Conservation (phyloP, 2,329 filamentous ascomycete genomes). For the Cytospora mali region DNA sequence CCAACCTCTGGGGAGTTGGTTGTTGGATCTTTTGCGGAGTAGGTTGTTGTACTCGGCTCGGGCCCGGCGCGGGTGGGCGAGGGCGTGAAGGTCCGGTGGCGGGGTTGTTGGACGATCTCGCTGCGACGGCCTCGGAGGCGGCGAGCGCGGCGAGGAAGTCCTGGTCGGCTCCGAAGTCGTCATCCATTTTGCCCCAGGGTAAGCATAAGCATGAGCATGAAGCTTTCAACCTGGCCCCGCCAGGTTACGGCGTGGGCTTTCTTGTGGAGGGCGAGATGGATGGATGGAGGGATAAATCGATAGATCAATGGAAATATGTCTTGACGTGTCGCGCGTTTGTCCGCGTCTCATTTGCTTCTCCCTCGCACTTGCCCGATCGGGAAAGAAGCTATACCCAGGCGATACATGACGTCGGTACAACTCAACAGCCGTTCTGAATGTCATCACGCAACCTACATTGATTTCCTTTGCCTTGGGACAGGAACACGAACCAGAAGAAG, state of each 20-base stretch:
- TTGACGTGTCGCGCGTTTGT: too few species aligned
- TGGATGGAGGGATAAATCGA: too few species aligned
- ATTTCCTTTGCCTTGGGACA: too few species aligned
- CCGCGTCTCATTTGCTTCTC: too few species aligned
- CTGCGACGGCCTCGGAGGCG: slow-evolving; percentile 43
- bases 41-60: slow-evolving; percentile 42
- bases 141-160: slow-evolving; percentile 60
- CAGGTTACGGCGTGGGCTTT: neutral
- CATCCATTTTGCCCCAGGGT: slow-evolving; percentile 44
- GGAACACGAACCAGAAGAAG: too few species aligned
- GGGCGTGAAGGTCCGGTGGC: slow-evolving; percentile 38
- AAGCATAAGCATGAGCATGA: neutral
- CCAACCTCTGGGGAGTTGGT: slow-evolving; percentile 59
- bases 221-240: neutral
- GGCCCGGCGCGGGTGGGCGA: slow-evolving; percentile 30
- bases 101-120: slow-evolving; percentile 50
- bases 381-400: neutral
- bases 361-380: neutral
- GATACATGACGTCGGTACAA: neutral
- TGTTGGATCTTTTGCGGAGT: slow-evolving; percentile 49
- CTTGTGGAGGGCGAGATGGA: neutral
- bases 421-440: too few species aligned
- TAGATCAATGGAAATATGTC: too few species aligned
- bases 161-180: slow-evolving; percentile 61
- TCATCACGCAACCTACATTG: too few species aligned